Conservation (phyloP, 2,329 filamentous ascomycete species). For the Fusarium albidum region DNA sequence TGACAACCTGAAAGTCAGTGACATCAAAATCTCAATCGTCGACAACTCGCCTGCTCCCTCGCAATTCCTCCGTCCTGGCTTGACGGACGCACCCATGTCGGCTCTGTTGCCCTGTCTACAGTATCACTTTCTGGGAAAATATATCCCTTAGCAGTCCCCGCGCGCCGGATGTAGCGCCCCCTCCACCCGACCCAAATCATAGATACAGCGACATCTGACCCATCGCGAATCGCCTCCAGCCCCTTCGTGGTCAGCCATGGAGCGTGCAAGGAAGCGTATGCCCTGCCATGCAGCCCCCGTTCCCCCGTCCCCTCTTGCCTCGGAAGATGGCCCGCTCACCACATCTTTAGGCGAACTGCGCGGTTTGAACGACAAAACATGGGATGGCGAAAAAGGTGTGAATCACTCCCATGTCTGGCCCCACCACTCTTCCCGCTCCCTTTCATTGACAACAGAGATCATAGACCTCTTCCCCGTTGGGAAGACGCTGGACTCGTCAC, state of each 20-base stretch:
- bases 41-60: constrained; percentile 29
- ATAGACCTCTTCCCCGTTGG: constrained; percentile 81
- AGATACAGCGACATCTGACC: constrained; percentile 24
- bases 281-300: constrained; percentile 4
- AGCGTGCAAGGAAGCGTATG: constrained; percentile 71
- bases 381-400: constrained; percentile 87
- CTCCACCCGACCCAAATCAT: constrained; percentile 29
- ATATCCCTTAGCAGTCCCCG: constrained; percentile 53
- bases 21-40: constrained; percentile 26
- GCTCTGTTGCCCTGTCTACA: constrained; percentile 47
- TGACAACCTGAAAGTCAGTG: constrained; percentile 35
- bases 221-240: constrained; percentile 38
- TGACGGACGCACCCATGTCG: constrained; percentile 50
- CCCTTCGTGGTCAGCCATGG: constrained; percentile 59
- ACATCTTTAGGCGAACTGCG: constrained; percentile 79
- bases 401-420: constrained; percentile 30
- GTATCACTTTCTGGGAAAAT: constrained; percentile 46
- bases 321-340: constrained; percentile 23
- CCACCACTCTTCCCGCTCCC: constrained; percentile 25
- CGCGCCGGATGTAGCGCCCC: constrained; percentile 57
- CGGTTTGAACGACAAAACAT: constrained; percentile 85
- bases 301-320: neutral
- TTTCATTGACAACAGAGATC: constrained; percentile 24
- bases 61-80: constrained; percentile 37
- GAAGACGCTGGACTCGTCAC: constrained; percentile 86